Percentiles rank a stretch among this genome's conserved stretches.
These are phyloP conservation scores for Cordyceps sp. DNA, from an alignment of 2,329 filamentous ascomycete species.

Conservation along the genomic window DNA sequence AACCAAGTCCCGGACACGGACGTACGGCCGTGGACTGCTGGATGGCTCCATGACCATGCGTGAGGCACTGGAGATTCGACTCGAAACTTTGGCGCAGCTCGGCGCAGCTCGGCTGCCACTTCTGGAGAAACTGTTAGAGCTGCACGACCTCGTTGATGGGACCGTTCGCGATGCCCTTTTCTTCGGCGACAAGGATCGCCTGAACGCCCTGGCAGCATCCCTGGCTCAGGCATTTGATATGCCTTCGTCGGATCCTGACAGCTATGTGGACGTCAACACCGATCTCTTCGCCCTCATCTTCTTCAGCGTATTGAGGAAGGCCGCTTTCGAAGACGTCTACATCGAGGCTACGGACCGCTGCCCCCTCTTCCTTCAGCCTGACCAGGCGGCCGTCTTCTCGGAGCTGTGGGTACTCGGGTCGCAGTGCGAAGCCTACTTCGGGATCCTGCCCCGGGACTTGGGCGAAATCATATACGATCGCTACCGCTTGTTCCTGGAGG, in stretches of 20 bases:
- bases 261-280: slow-evolving; percentile 23
- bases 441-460: slow-evolving; percentile 30
- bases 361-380: slow-evolving; percentile 42
- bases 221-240: too few relatives aligned
- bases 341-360: slow-evolving; percentile 45
- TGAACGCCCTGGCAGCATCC: slow-evolving; percentile 18
- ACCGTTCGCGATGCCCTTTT: slow-evolving; percentile 13
- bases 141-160: slow-evolving; percentile 10
- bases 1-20: slow-evolving; percentile 9
- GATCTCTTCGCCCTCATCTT: slow-evolving; percentile 40
- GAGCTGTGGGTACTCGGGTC: slow-evolving; percentile 48
- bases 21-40: slow-evolving; percentile 10
- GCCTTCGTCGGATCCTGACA: slow-evolving; percentile 6
- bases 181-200: slow-evolving; percentile 10
- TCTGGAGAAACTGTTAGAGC: slow-evolving; percentile 8
- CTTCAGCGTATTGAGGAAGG: slow-evolving; percentile 38
- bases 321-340: slow-evolving; percentile 45
- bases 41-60: slow-evolving; percentile 10
- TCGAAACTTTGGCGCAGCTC: slow-evolving; percentile 8
- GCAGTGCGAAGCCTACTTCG: slow-evolving; percentile 45
- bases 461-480: slow-evolving; percentile 22
- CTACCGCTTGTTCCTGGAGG: slow-evolving; percentile 11
- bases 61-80: slow-evolving; percentile 10
- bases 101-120: slow-evolving; percentile 9
- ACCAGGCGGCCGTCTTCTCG: slow-evolving; percentile 46